Evolutionary conservation across 1,139 yeast genomes (phyloP), one percentile per base, ranked within the genome.

Genomic region (Scheffersomyces titani): DNA sequence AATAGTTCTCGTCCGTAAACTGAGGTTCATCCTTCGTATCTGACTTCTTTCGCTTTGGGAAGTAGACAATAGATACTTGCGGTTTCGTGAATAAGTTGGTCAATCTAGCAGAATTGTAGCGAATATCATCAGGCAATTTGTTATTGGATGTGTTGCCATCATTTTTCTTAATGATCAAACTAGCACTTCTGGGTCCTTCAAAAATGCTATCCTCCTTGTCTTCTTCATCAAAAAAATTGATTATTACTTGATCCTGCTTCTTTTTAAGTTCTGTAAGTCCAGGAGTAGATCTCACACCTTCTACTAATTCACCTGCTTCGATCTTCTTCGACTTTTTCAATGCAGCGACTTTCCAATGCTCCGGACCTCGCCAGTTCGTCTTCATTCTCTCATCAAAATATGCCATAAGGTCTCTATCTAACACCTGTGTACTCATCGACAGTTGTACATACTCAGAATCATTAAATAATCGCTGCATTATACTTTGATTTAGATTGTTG

Each of bases 291-390:
- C 55, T 61, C 40, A 51, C 51, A 9, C 56, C 40, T n/a, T 22
- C 51, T 9, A 53, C 16, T 44, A 51, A 54, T 19, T 52, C 52
- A 9, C 52, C 50, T 18, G 54, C 40, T 21, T 52, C 58, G 11
- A 49, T 55, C 30, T 59, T 64, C 55, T 66, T 65, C 30, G 67
- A 52, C 55, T 71, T 73, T 63, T 81, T 88, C 56, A 89, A 76
- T 30, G 86, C 84, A 50, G 83, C 76, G 11, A 93, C 90, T 71
- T 89, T 90, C 98, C 98, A 94, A 71, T 92, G 96, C 61, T 91
- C 96, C 5, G 97, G 94, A 7, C 97, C 97, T 50, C 96, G 83
- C 97, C 97, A 92, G 68, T 85, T 88, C 51, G 83, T 80, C 60
- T 81, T 85, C 73, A 90, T 74, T 19, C 84, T 81, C 59, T 85